A percentile compares a stretch with the other conserved stretches of the same genome.
Evolutionary conservation across 2,329 filamentous ascomycete genomes (phyloP).

Genomic region (Lachnellula suecica): DNA sequence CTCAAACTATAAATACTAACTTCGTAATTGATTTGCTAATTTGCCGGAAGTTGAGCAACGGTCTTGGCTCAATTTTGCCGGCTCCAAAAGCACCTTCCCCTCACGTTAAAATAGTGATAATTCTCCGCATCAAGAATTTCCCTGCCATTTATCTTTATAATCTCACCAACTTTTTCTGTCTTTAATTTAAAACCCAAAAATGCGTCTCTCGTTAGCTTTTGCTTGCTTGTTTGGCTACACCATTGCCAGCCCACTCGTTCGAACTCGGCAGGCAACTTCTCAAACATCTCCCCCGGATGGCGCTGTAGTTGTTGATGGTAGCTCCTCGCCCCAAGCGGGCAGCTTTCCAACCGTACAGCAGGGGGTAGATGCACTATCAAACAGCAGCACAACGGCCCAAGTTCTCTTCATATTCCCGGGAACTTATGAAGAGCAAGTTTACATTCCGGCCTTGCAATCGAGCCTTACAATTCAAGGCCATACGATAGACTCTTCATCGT

Average conservation of each 20-base stretch:
- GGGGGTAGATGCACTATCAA: constrained; percentile 38
- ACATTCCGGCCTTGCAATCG: constrained; percentile 44
- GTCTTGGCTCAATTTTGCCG: background rate
- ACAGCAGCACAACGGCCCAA: constrained; percentile 42
- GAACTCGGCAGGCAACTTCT: background rate
- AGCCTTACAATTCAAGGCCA: constrained; percentile 55
- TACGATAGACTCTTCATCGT: constrained; percentile 44
- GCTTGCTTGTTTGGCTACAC: no score
- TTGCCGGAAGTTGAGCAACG: background rate
- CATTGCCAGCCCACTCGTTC: background rate
- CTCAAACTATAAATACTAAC: background rate
- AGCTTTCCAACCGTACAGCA: constrained; percentile 20
- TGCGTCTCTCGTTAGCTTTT: no score
- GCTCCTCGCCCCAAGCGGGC: constrained; percentile 33
- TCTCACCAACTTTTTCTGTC: no score
- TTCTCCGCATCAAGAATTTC: no score
- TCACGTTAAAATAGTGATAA: no score
- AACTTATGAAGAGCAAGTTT: constrained; percentile 57
- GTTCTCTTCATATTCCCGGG: constrained; percentile 56
- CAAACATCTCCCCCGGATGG: constrained; percentile 43
- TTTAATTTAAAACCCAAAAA: no score
- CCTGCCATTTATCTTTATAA: no score
- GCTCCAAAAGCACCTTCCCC: no score
- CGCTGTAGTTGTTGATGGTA: constrained; percentile 43
- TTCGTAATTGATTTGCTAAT: background rate